These are phyloP conservation scores for Aspergillus glaucus DNA, from an alignment of 2,329 filamentous ascomycete species.

Conservation along the genomic window DNA sequence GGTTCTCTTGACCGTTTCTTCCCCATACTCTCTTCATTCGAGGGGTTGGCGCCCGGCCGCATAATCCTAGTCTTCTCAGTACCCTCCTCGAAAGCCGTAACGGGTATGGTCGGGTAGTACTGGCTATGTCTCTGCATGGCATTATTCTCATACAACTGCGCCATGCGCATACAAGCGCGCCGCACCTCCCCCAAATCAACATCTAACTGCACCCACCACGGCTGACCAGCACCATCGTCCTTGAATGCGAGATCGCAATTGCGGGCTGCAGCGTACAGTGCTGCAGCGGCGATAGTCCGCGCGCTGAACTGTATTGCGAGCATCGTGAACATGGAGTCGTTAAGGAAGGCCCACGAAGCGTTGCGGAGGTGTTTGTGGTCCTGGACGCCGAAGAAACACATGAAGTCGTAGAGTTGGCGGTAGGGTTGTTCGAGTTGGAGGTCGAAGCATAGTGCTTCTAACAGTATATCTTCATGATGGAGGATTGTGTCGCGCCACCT, in stretches of 20 bases:
- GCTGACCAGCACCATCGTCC: slow-evolving; percentile 65
- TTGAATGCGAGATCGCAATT: slow-evolving; percentile 66
- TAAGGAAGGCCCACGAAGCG: slow-evolving; percentile 87
- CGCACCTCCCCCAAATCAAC: slow-evolving; percentile 65
- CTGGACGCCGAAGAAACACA: slow-evolving; percentile 65
- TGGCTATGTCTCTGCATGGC: slow-evolving; percentile 39
- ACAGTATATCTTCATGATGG: slow-evolving; percentile 83
- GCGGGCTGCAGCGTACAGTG: slow-evolving; percentile 78
- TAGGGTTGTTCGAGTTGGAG: slow-evolving; percentile 86
- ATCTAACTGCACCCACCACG: slow-evolving; percentile 81
- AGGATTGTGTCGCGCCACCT: slow-evolving; percentile 92
- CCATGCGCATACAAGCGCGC: slow-evolving; percentile 69
- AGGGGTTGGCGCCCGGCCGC: slow-evolving; percentile 19
- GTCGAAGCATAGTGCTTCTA: slow-evolving; percentile 91
- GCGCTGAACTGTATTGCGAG: slow-evolving; percentile 76
- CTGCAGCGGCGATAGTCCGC: slow-evolving; percentile 73
- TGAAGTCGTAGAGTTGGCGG: slow-evolving; percentile 71
- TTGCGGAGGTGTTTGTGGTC: slow-evolving; percentile 79
- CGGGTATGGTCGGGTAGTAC: slow-evolving; percentile 35
- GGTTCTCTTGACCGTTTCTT: slow-evolving; percentile 37
- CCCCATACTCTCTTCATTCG: slow-evolving; percentile 18
- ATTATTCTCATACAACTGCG: slow-evolving; percentile 46
- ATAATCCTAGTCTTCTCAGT: slow-evolving; percentile 33
- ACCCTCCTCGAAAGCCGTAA: slow-evolving; percentile 24
- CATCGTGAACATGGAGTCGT: slow-evolving; percentile 78